Evolutionary conservation across 306 rosid species (phyloP), one percentile per base, ranked within the genome.

Genomic region (Pyrus pyrifolia): DNA sequence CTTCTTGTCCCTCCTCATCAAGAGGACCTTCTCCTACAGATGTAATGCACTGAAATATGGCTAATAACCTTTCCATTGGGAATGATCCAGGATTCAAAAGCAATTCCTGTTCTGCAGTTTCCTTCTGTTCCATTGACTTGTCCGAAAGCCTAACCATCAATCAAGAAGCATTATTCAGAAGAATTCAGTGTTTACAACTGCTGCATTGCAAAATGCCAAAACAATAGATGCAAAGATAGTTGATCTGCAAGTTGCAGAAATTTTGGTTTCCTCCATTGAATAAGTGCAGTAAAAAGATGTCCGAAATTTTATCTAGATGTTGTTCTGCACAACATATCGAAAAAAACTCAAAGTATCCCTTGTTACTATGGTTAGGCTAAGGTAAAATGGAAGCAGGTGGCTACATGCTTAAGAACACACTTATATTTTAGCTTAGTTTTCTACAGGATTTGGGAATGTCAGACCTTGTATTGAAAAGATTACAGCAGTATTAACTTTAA

Each of bases 21-120:
- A 66, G 60, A 59, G 90, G 81, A 58, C 81, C 87, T 46, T 92
- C 95, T 49, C 85, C 85, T 33, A 89, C 89, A 18, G 98, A 92
- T 33, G 93, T 85, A 67, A 92, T 81, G 78, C 96, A 92, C 69
- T 92, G 97, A 85, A 92, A 95, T 79, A 95, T 92, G 85, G 98
- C 97, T 78, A 95, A 84, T 80, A 95, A 85, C 81, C 97, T 90
- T 86, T 95, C 98, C 71, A 95, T 38, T 78, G 98, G 97, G 79
- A 92, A 95, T 68, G 96, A 85, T 85, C 98, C 98, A 14, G 98
- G 98, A 65, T 92, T 95, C 96, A 86, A 85, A 55, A 92, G 88
- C 73, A 77, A 67, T 69, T 95, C 97, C 80, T 90, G 92, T 82
- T 95, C 95, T 73, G 83, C 90, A 74, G 74, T 85, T 78, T 95